Evolutionary conservation across 2,329 filamentous ascomycete genomes (phyloP), one percentile per base, ranked within the genome.

Genomic region (Sclerotinia subarctica): DNA sequence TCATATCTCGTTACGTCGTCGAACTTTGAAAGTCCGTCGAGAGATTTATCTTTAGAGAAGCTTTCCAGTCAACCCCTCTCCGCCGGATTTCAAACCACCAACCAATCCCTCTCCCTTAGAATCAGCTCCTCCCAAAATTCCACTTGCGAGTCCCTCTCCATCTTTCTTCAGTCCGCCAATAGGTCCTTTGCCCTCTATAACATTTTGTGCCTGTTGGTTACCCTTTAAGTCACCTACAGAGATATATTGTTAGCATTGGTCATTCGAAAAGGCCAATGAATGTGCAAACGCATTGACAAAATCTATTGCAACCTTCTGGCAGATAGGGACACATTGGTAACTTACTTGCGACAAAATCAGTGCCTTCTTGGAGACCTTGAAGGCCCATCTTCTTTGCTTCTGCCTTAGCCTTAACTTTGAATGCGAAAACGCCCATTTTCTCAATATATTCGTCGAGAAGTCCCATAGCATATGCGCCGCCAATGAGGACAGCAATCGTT

Each of bases 371-470:
- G 71, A 79, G 56, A 1, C 80, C 80, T 70, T 80, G 70, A 11
- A 78, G 77, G 70, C 80, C 73, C 70, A 80, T 71, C 66, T 78
- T 78, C 72, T 80, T 79, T 52, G 77, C 75, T 71, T 81, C 79
- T 10, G 79, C 79, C 71, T 79, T 76, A 0, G 78, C 80, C 73
- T 81, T 78, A 44, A 78, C 78, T 73, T 81, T 80, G 73, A 81
- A 78, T 63, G 79, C 69, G 65, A 77, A 76, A 32, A 78, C 74
- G 0, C 76, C 78, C 56, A 81, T 65, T 69, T 78, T 73, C 68
- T 80, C 78, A 64, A 81, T 79, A 32, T 78, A 68, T 1, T 79
- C 78, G 68, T 81, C 78, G 57, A 80, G 71, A 60, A 76, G 74
- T 59, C 79, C 79, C 65, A 78, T 72, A n/a, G 76, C 70, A 72